These are phyloP conservation scores for Apiospora rasikravindrae DNA, from an alignment of 2,329 filamentous ascomycete species.

Conservation along the genomic window DNA sequence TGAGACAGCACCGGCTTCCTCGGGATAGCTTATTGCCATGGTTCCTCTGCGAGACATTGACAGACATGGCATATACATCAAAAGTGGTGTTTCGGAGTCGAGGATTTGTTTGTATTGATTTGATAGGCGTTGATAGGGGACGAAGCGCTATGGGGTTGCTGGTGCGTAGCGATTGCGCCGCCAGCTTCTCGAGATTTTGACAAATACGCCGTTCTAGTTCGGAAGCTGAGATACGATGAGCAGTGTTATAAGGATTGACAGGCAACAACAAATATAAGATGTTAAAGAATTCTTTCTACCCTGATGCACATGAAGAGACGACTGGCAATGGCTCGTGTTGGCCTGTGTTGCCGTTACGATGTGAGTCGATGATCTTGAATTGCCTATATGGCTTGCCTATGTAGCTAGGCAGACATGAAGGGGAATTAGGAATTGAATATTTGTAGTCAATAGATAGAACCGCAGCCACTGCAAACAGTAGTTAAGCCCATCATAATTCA, in stretches of 20 bases:
- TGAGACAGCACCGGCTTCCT: slow-evolving; percentile 7
- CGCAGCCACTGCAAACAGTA: too few species aligned
- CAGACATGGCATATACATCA: slow-evolving; percentile 50
- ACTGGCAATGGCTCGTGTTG: not conserved
- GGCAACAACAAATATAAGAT: slow-evolving; percentile 14
- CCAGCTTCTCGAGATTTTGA: slow-evolving; percentile 13
- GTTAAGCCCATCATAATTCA: too few species aligned
- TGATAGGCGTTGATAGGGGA: slow-evolving; percentile 33
- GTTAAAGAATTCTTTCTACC: not conserved
- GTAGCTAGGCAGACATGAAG: too few species aligned
- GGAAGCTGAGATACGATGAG: slow-evolving; percentile 3
- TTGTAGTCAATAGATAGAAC: too few species aligned
- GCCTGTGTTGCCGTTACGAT: too few species aligned
- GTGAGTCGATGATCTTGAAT: too few species aligned
- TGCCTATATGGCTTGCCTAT: too few species aligned
- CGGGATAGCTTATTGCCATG: slow-evolving; percentile 6
- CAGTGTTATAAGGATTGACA: slow-evolving; percentile 8
- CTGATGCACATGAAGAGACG: not conserved
- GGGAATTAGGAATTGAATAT: too few species aligned
- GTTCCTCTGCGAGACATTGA: slow-evolving; percentile 7
- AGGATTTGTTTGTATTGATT: slow-evolving; percentile 36
- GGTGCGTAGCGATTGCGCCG: slow-evolving; percentile 26
- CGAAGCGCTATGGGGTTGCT: slow-evolving; percentile 20
- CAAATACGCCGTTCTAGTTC: slow-evolving; percentile 8
- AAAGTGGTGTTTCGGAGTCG: slow-evolving; percentile 50